phyloP scores from a whole-genome alignment of 2,329 filamentous ascomycete species.

The Aspergillus ibericus region DNA sequence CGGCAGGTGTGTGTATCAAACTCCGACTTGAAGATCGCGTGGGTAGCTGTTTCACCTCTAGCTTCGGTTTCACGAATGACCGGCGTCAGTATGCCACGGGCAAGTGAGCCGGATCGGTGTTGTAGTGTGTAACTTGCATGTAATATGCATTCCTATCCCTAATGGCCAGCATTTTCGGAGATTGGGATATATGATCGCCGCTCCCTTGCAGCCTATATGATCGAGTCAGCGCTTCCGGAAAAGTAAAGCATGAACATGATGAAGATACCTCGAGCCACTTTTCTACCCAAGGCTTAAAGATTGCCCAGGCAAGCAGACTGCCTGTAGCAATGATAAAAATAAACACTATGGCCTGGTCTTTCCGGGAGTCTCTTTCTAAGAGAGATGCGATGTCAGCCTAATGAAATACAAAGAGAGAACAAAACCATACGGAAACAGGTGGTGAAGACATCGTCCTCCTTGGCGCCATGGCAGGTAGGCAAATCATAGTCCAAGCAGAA shows the following conservation, averaged over 20 bases:
- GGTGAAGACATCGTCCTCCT: conserved; percentile 64
- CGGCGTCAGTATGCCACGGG: background rate
- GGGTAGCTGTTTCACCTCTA: background rate
- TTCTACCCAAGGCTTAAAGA: conserved; percentile 59
- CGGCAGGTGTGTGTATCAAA: background rate
- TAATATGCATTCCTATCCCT: background rate
- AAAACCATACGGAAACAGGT: conserved; percentile 60
- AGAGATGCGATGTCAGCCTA: conserved; percentile 9
- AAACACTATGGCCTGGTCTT: conserved; percentile 65
- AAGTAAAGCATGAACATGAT: background rate
- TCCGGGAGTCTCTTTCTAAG: conserved; percentile 64
- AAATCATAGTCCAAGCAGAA: conserved; percentile 65
- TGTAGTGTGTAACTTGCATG: background rate
- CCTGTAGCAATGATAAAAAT: conserved; percentile 66
- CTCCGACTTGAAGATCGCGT: background rate
- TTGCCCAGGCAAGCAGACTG: conserved; percentile 61
- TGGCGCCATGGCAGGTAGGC: conserved; percentile 61
- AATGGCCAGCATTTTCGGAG: conserved; percentile 31
- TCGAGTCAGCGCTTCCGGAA: conserved; percentile 4
- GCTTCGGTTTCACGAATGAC: background rate
- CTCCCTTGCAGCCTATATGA: conserved; percentile 49
- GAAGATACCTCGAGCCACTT: conserved; percentile 53
- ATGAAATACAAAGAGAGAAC: background rate
- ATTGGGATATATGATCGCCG: conserved; percentile 55
- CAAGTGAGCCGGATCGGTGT: background rate